Evolutionary conservation across 2,329 filamentous ascomycete species (phyloP).

Genomic region (Raffaelea ambrosiae): DNA sequence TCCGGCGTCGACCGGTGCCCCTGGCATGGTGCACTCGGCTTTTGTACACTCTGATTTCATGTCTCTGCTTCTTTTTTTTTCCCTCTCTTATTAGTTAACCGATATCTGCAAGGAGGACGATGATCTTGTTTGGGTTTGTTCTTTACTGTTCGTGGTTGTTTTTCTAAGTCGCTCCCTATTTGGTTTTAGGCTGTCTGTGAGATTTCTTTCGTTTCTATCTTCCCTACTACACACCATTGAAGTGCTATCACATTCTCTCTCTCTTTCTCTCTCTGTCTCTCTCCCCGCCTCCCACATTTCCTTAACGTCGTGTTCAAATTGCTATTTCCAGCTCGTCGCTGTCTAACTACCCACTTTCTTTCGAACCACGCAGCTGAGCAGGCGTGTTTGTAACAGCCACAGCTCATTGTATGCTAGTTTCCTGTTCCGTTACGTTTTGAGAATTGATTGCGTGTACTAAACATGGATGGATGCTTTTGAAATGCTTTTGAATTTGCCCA

Average conservation of each 20-base stretch:
- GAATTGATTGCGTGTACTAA: no score
- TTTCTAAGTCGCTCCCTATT: neutral
- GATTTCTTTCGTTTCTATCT: neutral
- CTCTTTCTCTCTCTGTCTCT: neutral
- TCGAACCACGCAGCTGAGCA: neutral
- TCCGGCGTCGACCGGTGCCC: no score
- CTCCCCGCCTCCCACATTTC: no score
- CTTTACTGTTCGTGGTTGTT: neutral
- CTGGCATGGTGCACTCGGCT: no score
- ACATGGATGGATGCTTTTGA: no score
- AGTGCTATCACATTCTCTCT: neutral
- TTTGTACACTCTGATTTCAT: neutral
- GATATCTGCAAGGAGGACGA: neutral
- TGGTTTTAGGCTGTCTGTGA: constrained; percentile 1
- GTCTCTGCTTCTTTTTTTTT: neutral
- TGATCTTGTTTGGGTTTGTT: neutral
- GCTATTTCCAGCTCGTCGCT: neutral
- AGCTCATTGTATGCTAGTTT: no score
- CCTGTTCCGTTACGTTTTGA: no score
- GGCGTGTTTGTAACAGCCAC: no score
- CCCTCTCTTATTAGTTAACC: no score
- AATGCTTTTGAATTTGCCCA: neutral
- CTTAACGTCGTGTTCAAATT: no score
- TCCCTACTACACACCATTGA: neutral
- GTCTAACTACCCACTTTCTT: neutral